Conservation (phyloP, 768 basidiomycete species). For the Sutorius australiensis region DNA sequence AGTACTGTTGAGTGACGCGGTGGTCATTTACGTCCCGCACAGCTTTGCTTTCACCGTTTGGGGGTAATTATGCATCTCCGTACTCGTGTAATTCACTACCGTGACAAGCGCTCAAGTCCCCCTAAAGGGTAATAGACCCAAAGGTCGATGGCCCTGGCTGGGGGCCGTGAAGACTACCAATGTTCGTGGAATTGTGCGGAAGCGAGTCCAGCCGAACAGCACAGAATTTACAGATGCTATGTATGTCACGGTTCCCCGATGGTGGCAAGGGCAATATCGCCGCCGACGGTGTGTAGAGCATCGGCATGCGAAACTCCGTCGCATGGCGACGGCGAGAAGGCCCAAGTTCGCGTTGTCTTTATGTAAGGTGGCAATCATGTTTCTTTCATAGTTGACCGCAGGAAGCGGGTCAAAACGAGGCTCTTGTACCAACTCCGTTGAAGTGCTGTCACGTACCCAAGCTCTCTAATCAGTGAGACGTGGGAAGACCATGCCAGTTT, state of each 20-base stretch:
- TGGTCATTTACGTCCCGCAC: constrained; percentile 2
- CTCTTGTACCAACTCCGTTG: background rate
- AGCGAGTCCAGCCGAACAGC: too few relatives aligned
- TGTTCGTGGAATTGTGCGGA: too few relatives aligned
- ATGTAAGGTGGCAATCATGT: background rate
- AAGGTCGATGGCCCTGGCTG: background rate
- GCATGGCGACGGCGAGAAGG: background rate
- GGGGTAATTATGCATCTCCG: background rate
- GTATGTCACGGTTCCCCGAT: background rate
- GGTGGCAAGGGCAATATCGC: background rate
- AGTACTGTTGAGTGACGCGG: too few relatives aligned
- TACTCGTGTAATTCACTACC: background rate
- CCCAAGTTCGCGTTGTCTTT: background rate
- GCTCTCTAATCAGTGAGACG: background rate
- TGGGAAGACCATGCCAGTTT: background rate
- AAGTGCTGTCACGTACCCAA: background rate
- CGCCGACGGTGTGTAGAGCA: background rate
- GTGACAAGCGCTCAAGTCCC: background rate
- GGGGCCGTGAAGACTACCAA: too few relatives aligned
- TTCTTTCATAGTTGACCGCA: too few relatives aligned
- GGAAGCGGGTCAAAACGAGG: background rate
- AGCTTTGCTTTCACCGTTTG: background rate
- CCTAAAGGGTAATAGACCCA: background rate
- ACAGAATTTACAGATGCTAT: too few relatives aligned
- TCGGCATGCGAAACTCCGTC: background rate